Percentiles rank a stretch among this genome's conserved stretches.
These are phyloP conservation scores for Astragalus glycyphyllos DNA, from an alignment of 306 rosid genomes.

Conservation along the genomic window DNA sequence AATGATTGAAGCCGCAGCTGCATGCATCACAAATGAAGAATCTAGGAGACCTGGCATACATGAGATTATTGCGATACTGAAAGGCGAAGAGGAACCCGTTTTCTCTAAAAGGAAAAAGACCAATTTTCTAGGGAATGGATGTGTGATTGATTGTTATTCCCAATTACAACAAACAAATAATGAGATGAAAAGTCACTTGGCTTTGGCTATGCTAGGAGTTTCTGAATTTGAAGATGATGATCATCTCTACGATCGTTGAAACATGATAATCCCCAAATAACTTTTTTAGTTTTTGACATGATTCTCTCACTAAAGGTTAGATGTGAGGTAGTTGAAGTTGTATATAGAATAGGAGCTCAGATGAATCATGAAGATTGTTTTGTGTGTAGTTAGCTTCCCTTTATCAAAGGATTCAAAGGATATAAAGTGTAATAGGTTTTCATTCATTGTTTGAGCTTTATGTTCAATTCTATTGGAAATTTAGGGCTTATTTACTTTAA, in stretches of 20 bases:
- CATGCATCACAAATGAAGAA: conserved; percentile 84
- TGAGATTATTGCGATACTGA: conserved; percentile 78
- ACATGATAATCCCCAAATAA: neutral
- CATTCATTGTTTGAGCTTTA: conserved; percentile 39
- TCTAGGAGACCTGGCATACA: conserved; percentile 79
- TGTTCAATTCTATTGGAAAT: conserved; percentile 27
- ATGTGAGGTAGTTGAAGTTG: conserved; percentile 53
- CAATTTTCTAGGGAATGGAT: conserved; percentile 77
- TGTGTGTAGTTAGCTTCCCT: conserved; percentile 59
- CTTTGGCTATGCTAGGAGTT: conserved; percentile 94
- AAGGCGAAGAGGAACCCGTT: conserved; percentile 72
- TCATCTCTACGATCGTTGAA: conserved; percentile 64
- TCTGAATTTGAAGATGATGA: conserved; percentile 91
- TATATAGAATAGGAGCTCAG: conserved; percentile 62
- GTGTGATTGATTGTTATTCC: conserved; percentile 75
- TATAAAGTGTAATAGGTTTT: conserved; percentile 51
- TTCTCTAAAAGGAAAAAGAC: conserved; percentile 68
- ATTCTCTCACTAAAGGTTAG: conserved; percentile 44
- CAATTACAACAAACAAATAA: conserved; percentile 68
- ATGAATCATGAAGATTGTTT: conserved; percentile 42
- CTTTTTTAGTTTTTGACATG: conserved; percentile 47
- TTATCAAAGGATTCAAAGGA: conserved; percentile 50
- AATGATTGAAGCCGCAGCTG: conserved; percentile 89
- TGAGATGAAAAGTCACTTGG: conserved; percentile 88
- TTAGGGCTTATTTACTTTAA: neutral